Conservation (phyloP, 176 grass and related monocot genomes). For the Oryza officinalis region DNA sequence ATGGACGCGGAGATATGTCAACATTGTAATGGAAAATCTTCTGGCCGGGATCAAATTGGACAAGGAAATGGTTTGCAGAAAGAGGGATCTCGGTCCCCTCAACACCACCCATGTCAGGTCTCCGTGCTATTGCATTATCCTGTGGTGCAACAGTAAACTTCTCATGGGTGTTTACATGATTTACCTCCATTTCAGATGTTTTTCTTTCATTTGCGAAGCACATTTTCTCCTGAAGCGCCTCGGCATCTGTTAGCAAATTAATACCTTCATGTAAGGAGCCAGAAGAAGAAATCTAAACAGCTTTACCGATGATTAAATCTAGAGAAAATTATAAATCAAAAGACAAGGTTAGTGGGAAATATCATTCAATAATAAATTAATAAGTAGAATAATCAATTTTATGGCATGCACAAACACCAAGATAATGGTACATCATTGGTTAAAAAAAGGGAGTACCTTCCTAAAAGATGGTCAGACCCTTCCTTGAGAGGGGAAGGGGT, state of each 20-base stretch:
- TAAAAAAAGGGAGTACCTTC: slow-evolving; percentile 5
- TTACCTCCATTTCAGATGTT: slow-evolving; percentile 9
- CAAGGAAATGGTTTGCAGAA: slow-evolving; percentile 83
- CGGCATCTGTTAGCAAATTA: slow-evolving; percentile 47
- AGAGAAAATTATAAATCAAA: background rate
- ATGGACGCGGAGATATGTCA: slow-evolving; percentile 72
- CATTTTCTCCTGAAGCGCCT: slow-evolving; percentile 48
- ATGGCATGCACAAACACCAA: slow-evolving; percentile 34
- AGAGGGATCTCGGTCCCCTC: slow-evolving; percentile 63
- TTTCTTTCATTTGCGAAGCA: slow-evolving; percentile 31
- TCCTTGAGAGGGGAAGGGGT: background rate
- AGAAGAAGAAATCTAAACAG: slow-evolving; percentile 13
- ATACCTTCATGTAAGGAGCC: background rate
- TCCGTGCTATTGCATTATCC: slow-evolving; percentile 34
- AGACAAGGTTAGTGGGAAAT: background rate
- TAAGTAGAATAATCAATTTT: background rate
- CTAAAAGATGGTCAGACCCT: slow-evolving; percentile 24
- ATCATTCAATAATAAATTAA: slow-evolving; percentile 19
- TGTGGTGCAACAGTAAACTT: slow-evolving; percentile 35
- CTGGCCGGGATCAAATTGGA: slow-evolving; percentile 61
- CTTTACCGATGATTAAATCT: background rate
- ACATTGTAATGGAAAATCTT: slow-evolving; percentile 86
- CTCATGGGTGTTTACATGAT: slow-evolving; percentile 25
- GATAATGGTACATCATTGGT: slow-evolving; percentile 31
- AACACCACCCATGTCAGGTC: slow-evolving; percentile 69